These are phyloP conservation scores for Beauveria rudraprayagi DNA, from an alignment of 2,329 filamentous ascomycete genomes.

Conservation along the genomic window DNA sequence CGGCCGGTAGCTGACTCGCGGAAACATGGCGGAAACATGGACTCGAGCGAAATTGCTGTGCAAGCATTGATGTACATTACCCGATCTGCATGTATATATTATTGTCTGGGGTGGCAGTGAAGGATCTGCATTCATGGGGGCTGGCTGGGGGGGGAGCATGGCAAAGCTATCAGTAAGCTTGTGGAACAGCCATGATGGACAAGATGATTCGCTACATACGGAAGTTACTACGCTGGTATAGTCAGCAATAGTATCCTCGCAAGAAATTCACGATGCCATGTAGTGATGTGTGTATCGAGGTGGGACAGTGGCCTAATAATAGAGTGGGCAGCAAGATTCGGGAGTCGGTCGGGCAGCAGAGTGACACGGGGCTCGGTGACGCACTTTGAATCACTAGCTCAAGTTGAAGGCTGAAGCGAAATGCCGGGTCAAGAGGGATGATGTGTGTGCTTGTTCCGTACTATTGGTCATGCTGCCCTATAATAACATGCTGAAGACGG, in stretches of 20 bases:
- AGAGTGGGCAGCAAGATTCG: background rate
- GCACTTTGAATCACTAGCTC: background rate
- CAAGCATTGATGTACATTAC: background rate
- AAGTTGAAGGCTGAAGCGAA: background rate
- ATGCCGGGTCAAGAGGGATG: background rate
- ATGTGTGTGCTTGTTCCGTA: background rate
- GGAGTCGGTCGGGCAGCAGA: background rate
- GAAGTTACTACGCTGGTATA: background rate
- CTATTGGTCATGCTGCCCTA: background rate
- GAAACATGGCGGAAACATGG: background rate
- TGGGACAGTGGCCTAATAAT: background rate
- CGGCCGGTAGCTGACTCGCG: background rate
- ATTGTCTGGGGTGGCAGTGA: background rate
- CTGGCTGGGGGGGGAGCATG: background rate
- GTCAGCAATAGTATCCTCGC: background rate
- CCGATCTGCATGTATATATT: conserved; percentile 1
- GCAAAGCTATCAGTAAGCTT: background rate
- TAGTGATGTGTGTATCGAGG: background rate
- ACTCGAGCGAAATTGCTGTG: background rate
- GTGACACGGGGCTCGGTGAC: background rate
- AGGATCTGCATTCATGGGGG: background rate
- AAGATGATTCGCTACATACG: background rate
- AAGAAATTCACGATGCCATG: background rate
- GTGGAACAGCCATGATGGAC: background rate
- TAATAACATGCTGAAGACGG: background rate